Evolutionary conservation across 1,284 basidiomycete genomes (phyloP).

Genomic region (Neonothopanus nambi): DNA sequence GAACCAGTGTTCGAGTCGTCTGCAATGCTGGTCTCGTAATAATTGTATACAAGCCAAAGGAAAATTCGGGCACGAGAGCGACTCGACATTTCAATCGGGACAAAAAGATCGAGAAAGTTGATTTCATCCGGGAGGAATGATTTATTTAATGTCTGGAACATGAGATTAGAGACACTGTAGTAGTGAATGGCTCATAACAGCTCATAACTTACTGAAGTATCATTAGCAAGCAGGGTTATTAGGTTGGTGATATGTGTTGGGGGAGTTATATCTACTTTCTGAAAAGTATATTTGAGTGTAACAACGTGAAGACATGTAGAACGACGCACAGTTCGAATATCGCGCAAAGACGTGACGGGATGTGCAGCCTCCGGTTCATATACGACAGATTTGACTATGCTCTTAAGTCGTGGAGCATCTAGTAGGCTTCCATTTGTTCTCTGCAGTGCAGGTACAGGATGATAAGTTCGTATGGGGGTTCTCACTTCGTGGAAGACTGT

Average conservation of each 20-base stretch:
- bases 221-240: slow-evolving; percentile 58
- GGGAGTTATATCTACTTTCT: slow-evolving; percentile 52
- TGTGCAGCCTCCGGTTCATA: slow-evolving; percentile 43
- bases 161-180: not conserved
- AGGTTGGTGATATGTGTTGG: slow-evolving; percentile 64
- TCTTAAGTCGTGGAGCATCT: slow-evolving; percentile 80
- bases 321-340: slow-evolving; percentile 46
- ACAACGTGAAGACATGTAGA: slow-evolving; percentile 14
- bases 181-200: slow-evolving; percentile 4
- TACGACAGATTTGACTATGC: slow-evolving; percentile 57
- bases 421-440: slow-evolving; percentile 75
- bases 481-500: slow-evolving; percentile 81
- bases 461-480: slow-evolving; percentile 79
- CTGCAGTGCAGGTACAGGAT: slow-evolving; percentile 81
- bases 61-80: slow-evolving; percentile 66
- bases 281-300: slow-evolving; percentile 16
- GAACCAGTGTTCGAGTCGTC: slow-evolving; percentile 38
- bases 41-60: slow-evolving; percentile 62
- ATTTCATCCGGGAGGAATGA: slow-evolving; percentile 54
- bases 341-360: slow-evolving; percentile 45
- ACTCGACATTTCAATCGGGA: slow-evolving; percentile 59
- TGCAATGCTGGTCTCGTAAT: slow-evolving; percentile 51
- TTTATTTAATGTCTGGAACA: slow-evolving; percentile 50
- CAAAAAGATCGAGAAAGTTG: slow-evolving; percentile 70
- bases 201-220: slow-evolving; percentile 46